Percentiles rank a stretch among this genome's conserved stretches.
phyloP scores from a whole-genome alignment of 768 basidiomycete genomes.

The Russula earlei region DNA sequence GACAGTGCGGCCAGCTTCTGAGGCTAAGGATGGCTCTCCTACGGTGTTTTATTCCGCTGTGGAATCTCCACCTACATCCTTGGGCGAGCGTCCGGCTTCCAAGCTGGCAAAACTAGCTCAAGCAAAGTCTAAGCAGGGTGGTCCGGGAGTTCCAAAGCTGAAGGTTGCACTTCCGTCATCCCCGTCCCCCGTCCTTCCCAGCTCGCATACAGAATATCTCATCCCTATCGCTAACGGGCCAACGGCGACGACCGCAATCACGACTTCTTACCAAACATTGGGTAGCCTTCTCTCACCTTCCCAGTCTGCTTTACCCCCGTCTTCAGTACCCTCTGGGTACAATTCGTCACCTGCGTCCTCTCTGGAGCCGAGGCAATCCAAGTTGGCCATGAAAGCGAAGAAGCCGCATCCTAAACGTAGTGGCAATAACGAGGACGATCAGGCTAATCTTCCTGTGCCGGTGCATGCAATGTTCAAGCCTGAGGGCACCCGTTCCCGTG shows the following conservation, averaged over 20 bases:
- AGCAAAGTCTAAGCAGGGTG: slow-evolving; percentile 35
- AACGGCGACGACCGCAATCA: slow-evolving; percentile 78
- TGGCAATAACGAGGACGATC: slow-evolving; percentile 33
- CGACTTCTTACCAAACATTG: slow-evolving; percentile 68
- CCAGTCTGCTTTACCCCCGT: slow-evolving; percentile 22
- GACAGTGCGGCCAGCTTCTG: slow-evolving; percentile 3
- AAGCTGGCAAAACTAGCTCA: slow-evolving; percentile 71
- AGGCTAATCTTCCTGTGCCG: slow-evolving; percentile 25
- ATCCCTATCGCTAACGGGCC: slow-evolving; percentile 76
- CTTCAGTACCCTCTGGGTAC: slow-evolving; percentile 16
- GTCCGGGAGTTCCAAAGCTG: slow-evolving; percentile 22
- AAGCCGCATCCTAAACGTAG: slow-evolving; percentile 41
- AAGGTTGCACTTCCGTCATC: slow-evolving; percentile 20
- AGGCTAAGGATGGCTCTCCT: not conserved
- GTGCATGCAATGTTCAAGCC: slow-evolving; percentile 51
- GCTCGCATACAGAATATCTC: slow-evolving; percentile 55
- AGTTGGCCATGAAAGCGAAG: slow-evolving; percentile 67
- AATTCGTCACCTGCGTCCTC: slow-evolving; percentile 19
- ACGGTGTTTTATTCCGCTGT: not conserved
- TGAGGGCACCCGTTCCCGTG: slow-evolving; percentile 46
- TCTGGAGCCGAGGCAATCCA: slow-evolving; percentile 45
- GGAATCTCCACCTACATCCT: slow-evolving; percentile 1
- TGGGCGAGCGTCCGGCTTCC: slow-evolving; percentile 34
- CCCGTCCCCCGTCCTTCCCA: slow-evolving; percentile 29
- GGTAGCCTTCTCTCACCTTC: slow-evolving; percentile 40